Base-by-base conservation (phyloP, 345 rosid species). In the Populus davidiana region DNA sequence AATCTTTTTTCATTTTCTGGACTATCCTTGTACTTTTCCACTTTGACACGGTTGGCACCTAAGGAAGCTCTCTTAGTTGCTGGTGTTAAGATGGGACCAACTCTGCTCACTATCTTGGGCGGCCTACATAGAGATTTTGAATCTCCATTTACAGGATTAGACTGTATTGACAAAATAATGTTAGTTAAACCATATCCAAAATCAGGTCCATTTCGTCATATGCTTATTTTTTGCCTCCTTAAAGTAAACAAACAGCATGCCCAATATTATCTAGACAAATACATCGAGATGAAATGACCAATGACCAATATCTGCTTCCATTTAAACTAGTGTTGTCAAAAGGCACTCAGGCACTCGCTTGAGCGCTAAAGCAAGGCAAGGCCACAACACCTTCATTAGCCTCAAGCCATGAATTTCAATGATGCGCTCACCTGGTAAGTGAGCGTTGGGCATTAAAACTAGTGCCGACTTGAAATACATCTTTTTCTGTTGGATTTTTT, bases 1-100 rank as follows among this genome's bases (percentile, higher is more conserved):
- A 47, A 10, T 16, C 41, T 75, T 72, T 25, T 70, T 39, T 38
- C 38, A 31, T 33, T n/a, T 77, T 64, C 89, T 70, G 74, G 76
- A 69, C 6, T 78, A 75, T 81, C 87, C 80, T 80, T 79, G 52
- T 77, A 86, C 80, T 79, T 93, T 78, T 91, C 93, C 63, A 52
- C 77, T 90, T 87, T 89, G 78, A 78, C 62, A 78, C 74, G 85
- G 74, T 85, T 89, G 81, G 82, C 76, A 81, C 91, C 85, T 50
- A 87, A 72, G 9, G 91, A 88, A 67, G 79, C 88, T 86, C 91
- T 86, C 75, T 86, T 89, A 49, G 83, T 73, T 75, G 86, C 82
- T 80, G 90, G 52, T 64, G 89, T 75, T 67, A 89, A 71, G 64
- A 81, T 50, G 56, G 86, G 76, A 77, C 72, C 80, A 71, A 38